Percentiles rank a stretch among this genome's conserved stretches.
These are phyloP conservation scores for Bromus sterilis DNA, from an alignment of 176 grass and related monocot species.

Conservation along the genomic window DNA sequence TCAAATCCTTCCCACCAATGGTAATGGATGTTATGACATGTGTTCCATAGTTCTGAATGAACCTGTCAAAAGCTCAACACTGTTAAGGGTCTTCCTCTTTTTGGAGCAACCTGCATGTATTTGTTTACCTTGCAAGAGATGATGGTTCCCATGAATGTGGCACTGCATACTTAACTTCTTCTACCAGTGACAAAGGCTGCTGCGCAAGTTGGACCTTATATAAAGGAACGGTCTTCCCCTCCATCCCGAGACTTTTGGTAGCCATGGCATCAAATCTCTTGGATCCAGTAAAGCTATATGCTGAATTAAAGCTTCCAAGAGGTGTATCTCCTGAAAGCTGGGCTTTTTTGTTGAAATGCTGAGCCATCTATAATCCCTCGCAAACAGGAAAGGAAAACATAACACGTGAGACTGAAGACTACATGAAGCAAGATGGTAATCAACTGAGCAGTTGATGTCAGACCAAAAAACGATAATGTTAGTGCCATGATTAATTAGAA, in stretches of 20 bases:
- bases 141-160: constrained; percentile 55
- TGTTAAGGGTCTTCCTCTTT: not conserved
- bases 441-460: not conserved
- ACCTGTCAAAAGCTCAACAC: constrained; percentile 34
- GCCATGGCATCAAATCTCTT: constrained; percentile 49
- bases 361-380: constrained; percentile 46
- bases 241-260: constrained; percentile 51
- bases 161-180: constrained; percentile 38
- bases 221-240: constrained; percentile 40
- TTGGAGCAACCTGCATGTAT: not conserved
- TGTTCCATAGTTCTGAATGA: constrained; percentile 72
- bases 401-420: not conserved
- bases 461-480: constrained; percentile 12
- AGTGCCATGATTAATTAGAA: not conserved
- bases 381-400: not conserved
- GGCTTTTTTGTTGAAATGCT: constrained; percentile 50
- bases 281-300: constrained; percentile 55
- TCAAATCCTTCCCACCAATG: constrained; percentile 59
- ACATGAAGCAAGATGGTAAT: not conserved
- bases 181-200: constrained; percentile 21
- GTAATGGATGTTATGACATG: constrained; percentile 58
- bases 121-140: constrained; percentile 45
- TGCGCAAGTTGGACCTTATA: constrained; percentile 33
- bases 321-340: constrained; percentile 37
- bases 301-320: constrained; percentile 49